Evolutionary conservation across 2,329 filamentous ascomycete genomes (phyloP), one percentile per base, ranked within the genome.

Genomic region (Albophoma yamanashiensis): DNA sequence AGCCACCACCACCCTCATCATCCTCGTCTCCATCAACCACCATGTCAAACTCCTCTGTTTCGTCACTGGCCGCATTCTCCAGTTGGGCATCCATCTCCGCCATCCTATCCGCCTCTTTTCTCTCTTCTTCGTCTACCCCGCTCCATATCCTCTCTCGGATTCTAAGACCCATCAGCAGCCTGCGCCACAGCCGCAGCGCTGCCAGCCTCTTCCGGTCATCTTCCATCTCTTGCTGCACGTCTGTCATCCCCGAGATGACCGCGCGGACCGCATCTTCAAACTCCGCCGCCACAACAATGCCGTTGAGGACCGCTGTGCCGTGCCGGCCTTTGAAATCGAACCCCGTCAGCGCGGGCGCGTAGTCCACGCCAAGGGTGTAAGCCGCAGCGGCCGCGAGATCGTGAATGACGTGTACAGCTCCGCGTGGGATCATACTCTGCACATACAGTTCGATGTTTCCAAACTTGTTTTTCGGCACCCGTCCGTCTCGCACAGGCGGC

Each of bases 381-480:
- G 92, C 91, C 1, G 93, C 93, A 57, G 83, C 82, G 1, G 83
- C 78, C 1, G 89, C 88, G 57, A 87, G 68, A 55, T 81, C 75
- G 61, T 80, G 75, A 7, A 73, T 67, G 31, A 97, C 77, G 71
- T 97, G 91, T 2, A 85, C 81, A 1, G 90, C 92, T 0, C 94
- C 93, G 47, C 76, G 74, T 0, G 94, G 94, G 0, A 97, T 80
- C 94, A 99, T 97, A 63, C 86, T 91, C 0, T 91, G 87, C 14
- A 96, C 92, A 70, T 93, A 97, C 45, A 96, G 83, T 68, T 97
- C 94, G 61, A 97, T 87, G 69, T 99, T 99, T 14, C 92, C 92
- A 72, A 91, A 99, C 22, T 88, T 87, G 70, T 99, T 99, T 74
- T 91, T 93, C 0, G 94, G 93, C 1, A 97, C 82, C 15, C 80